phyloP scores from a whole-genome alignment of 345 rosid species.

The Eucalyptus fibrosa region DNA sequence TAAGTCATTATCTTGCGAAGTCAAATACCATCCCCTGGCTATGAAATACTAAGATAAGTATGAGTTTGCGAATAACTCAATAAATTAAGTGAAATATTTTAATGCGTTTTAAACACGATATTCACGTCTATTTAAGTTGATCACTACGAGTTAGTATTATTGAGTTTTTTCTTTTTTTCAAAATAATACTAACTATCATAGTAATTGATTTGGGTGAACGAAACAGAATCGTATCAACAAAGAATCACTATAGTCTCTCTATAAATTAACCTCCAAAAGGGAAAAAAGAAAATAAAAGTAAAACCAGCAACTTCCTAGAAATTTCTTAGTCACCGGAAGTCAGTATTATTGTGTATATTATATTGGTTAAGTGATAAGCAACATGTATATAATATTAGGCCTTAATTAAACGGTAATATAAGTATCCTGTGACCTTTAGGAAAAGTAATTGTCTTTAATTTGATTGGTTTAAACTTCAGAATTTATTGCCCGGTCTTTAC shows the following conservation, averaged over 20 bases:
- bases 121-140: neutral
- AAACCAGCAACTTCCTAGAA: neutral
- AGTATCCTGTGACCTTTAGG: neutral
- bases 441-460: neutral
- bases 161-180: neutral
- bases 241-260: neutral
- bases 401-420: neutral
- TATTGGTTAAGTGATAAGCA: neutral
- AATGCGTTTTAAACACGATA: neutral
- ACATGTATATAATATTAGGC: neutral
- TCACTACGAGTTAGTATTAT: neutral
- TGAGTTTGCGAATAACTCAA: neutral
- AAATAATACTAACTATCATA: neutral
- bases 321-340: neutral
- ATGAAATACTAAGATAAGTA: neutral
- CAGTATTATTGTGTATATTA: neutral
- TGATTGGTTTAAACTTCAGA: neutral
- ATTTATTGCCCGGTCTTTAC: neutral
- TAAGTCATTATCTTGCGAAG: neutral
- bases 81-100: neutral
- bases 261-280: neutral
- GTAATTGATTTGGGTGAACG: neutral
- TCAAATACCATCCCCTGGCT: neutral
- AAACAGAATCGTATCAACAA: neutral
- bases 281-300: neutral